Percentiles rank a stretch among this genome's conserved stretches.
Conservation (phyloP, 768 basidiomycete genomes). For the Grammothele lineata region DNA sequence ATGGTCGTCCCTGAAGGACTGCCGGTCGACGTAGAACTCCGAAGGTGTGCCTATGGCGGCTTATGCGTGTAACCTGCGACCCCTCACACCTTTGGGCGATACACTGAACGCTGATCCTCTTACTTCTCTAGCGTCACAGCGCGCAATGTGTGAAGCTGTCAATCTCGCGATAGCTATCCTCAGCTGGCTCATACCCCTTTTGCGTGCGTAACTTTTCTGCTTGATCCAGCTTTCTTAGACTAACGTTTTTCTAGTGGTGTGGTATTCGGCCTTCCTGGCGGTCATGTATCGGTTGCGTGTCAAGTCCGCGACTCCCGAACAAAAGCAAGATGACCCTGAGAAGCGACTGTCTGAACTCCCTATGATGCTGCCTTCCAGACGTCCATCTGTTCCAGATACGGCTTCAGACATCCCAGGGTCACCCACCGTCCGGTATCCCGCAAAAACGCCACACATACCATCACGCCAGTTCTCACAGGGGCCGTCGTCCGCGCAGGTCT, state of each 20-base stretch:
- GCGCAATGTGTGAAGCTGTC: conserved; percentile 39
- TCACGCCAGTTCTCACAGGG: neutral
- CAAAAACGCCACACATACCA: neutral
- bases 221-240: neutral
- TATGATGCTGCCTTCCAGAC: conserved; percentile 10
- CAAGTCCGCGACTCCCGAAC: conserved; percentile 9
- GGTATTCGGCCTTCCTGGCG: conserved; percentile 32
- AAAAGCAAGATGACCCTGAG: neutral
- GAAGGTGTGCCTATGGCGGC: too few relatives aligned
- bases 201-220: conserved; percentile 37
- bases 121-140: neutral
- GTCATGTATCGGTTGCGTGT: conserved; percentile 33
- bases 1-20: too few relatives aligned
- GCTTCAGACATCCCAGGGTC: neutral
- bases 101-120: conserved; percentile 19
- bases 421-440: neutral
- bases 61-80: too few relatives aligned
- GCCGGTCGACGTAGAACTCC: too few relatives aligned
- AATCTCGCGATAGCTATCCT: conserved; percentile 44
- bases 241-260: conserved; percentile 32
- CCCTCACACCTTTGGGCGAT: too few relatives aligned
- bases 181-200: conserved; percentile 49
- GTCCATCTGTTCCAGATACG: neutral
- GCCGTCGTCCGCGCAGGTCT: neutral
- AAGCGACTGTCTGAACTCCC: conserved; percentile 17